phyloP scores from a whole-genome alignment of 805 yeast species.

The Yamadazyma paraphyllophila region DNA sequence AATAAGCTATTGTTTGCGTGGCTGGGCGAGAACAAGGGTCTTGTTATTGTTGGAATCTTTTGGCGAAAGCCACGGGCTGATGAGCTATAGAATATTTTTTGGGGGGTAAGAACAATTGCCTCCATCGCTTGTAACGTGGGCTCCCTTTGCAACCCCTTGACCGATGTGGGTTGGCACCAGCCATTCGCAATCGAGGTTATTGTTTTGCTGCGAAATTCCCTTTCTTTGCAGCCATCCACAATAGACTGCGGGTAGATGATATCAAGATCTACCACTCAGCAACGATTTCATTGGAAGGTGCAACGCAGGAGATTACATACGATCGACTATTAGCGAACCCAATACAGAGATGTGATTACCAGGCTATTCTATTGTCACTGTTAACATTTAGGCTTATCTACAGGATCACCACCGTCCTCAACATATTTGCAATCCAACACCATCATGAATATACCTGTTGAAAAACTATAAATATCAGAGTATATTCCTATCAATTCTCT shows the following conservation, averaged over 20 bases:
- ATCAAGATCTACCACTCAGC: not conserved
- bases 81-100: not conserved
- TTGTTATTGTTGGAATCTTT: not conserved
- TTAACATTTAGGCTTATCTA: too few species aligned
- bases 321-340: too few species aligned
- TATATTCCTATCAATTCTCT: not conserved
- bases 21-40: conserved; percentile 2
- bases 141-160: too few species aligned
- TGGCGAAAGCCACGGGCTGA: not conserved
- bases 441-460: not conserved
- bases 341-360: too few species aligned
- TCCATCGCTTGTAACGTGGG: too few species aligned
- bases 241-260: too few species aligned
- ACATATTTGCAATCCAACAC: not conserved
- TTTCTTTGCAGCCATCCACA: not conserved
- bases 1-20: not conserved
- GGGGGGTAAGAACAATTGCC: not conserved
- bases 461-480: conserved; percentile 1
- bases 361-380: too few species aligned
- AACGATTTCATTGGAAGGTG: too few species aligned
- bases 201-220: not conserved
- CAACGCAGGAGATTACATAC: too few species aligned
- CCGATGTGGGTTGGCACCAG: not conserved
- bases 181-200: not conserved
- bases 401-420: too few species aligned